Evolutionary conservation across 2,329 filamentous ascomycete species (phyloP), one percentile per base, ranked within the genome.

Genomic region (Byssothecium circinans): DNA sequence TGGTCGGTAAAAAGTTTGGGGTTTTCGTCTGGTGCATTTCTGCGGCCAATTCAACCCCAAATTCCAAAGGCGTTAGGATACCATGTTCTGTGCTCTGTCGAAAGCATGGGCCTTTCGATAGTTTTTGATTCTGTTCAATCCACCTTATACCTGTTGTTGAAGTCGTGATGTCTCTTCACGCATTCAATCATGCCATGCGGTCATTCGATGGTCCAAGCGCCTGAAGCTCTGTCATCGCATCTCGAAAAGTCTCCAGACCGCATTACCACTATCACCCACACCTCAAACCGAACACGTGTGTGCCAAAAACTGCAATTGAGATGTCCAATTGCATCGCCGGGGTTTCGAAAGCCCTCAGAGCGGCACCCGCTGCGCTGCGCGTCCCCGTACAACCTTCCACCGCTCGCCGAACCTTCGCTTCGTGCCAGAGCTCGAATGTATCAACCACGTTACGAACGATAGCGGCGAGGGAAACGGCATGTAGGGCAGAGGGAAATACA

Each of bases 311-410:
- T n/a, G 34, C 53, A 48, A 48, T 53, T 47, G 50, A 49, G 7
- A 69, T 70, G 67, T 57, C 62, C 39, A 60, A 56, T 60, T 61
- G 59, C 49, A 43, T 63, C 27, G 43, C 51, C 18, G 54, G 60
- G 29, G 57, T 57, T 12, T 56, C 47, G 8, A 50, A 47, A 12
- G 40, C 67, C 10, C 52, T 41, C 22, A 43, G 19, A 12, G 27
- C 45, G n/a, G 19, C 36, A 15, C 36, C 19, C 32, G 18, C 53
- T 8, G 43, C 56, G 8, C 49, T 60, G 25, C 58, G 52, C 43
- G 27, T 49, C 18, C 44, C 46, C 30, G 33, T 53, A 43, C 50
- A 49, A 43, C 44, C 40, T 29, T 43, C 52, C 45, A 46, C 52
- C 45, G 47, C 63, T 23, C 57, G 55, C 29, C 29, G 29, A n/a